These are phyloP conservation scores for Pholiota microspora DNA, from an alignment of 768 basidiomycete genomes.

Conservation along the genomic window DNA sequence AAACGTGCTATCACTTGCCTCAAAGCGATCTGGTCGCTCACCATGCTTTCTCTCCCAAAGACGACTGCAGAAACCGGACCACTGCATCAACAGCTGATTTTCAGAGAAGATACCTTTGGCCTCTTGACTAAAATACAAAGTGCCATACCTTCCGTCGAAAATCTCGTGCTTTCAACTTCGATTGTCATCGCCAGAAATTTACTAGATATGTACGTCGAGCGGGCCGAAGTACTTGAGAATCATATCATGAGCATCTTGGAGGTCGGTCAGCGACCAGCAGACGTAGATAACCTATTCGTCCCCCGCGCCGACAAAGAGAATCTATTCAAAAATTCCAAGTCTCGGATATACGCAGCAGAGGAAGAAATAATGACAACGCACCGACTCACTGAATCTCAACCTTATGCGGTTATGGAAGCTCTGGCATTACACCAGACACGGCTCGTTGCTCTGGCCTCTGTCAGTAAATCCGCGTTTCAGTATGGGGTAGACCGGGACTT, in stretches of 20 bases:
- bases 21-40: slow-evolving; percentile 39
- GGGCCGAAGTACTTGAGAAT: slow-evolving; percentile 20
- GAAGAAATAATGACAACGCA: slow-evolving; percentile 10
- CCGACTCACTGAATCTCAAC: slow-evolving; percentile 13
- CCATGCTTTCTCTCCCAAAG: slow-evolving; percentile 37
- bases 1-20: slow-evolving; percentile 33
- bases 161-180: slow-evolving; percentile 27
- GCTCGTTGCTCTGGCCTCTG: slow-evolving; percentile 15
- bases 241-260: slow-evolving; percentile 19
- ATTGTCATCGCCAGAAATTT: slow-evolving; percentile 30
- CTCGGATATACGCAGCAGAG: slow-evolving; percentile 11
- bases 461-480: neutral
- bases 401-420: slow-evolving; percentile 19
- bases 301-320: neutral
- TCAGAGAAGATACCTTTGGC: slow-evolving; percentile 33
- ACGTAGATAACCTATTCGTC: neutral
- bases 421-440: slow-evolving; percentile 17
- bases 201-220: slow-evolving; percentile 32
- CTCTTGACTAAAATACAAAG: slow-evolving; percentile 21
- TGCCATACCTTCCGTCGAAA: slow-evolving; percentile 23
- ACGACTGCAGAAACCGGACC: slow-evolving; percentile 8
- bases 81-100: slow-evolving; percentile 24
- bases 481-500: slow-evolving; percentile 12
- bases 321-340: slow-evolving; percentile 8
- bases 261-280: slow-evolving; percentile 6